Base-by-base conservation (phyloP, 768 basidiomycete species). In the Sarcodon aspratus region DNA sequence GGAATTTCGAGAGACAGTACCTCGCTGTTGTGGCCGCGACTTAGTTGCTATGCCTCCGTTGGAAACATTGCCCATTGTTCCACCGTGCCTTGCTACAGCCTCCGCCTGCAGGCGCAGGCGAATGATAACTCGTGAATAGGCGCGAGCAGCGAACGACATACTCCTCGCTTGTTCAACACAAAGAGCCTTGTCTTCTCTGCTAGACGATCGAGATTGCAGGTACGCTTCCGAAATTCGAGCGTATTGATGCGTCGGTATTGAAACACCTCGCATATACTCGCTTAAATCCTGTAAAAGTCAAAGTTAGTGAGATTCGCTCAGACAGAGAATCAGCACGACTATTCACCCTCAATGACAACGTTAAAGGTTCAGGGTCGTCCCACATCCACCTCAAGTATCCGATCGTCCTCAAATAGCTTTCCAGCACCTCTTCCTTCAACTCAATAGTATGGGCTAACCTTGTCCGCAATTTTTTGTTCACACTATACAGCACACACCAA, bases 101-200 rank as follows among this genome's bases (percentile, higher is more conserved):
- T 92, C 89, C 0, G 85, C 89, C 54, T 91, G 88, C 0, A 78
- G 78, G 8, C 89, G 76, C 13, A 92, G 70, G 12, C 89, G 78
- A 21, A 91, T 67, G 1, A 91, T 77, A 5, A 92, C 76, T n/a
- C 85, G 77, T 1, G 81, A 84, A 60, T 88, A 92, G 2, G 87
- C 78, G 3, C 87, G 75, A 8, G 40, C 27, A 5, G 40, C 7
- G 11, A 83, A 76, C 0, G 84, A 79, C 4, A 74, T 73, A 11
- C 79, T 73, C 17, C 85, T 65, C 5, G 67, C 63, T 11, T 69
- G 67, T n/a, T 79, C 73, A 6, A 31, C 70, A 58, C 3, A 62
- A 53, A 18, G 69, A 64, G 59, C 74, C 13, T 13, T 42, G 15
- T 42, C 40, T 13, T 67, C 18, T 72, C 69, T 43, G 63, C 59